Conservation (phyloP, 768 basidiomycete genomes). For the Mycena polygramma region DNA sequence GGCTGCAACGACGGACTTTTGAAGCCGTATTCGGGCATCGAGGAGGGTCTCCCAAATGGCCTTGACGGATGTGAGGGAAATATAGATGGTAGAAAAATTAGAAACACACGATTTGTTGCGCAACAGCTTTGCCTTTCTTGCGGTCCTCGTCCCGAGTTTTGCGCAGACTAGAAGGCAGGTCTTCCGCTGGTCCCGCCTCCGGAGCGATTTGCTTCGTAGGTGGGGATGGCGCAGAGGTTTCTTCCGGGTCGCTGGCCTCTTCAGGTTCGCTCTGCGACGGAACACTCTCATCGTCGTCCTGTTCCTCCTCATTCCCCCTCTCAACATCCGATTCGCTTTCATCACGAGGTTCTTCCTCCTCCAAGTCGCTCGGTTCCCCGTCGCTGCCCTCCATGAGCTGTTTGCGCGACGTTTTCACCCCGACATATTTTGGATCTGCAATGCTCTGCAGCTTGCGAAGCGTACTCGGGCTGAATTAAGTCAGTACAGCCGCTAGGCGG, state of each 20-base stretch:
- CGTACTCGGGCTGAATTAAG: slow-evolving; percentile 68
- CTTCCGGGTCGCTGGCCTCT: slow-evolving; percentile 36
- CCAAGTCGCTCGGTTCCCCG: slow-evolving; percentile 43
- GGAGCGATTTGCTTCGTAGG: slow-evolving; percentile 19
- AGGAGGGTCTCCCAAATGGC: slow-evolving; percentile 88
- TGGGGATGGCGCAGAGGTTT: slow-evolving; percentile 24
- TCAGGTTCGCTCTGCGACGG: slow-evolving; percentile 38
- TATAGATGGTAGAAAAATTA: slow-evolving; percentile 1
- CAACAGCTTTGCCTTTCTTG: slow-evolving; percentile 87
- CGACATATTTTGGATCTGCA: slow-evolving; percentile 85
- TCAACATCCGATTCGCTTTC: slow-evolving; percentile 30
- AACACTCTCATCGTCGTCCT: slow-evolving; percentile 32
- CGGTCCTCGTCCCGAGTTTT: slow-evolving; percentile 77
- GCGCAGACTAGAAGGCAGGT: slow-evolving; percentile 66
- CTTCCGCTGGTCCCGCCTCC: slow-evolving; percentile 46
- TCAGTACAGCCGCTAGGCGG: not conserved
- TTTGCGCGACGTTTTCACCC: slow-evolving; percentile 72
- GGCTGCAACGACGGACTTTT: slow-evolving; percentile 78
- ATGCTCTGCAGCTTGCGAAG: slow-evolving; percentile 75
- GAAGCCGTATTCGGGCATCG: slow-evolving; percentile 92
- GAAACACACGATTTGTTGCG: slow-evolving; percentile 81
- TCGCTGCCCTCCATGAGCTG: slow-evolving; percentile 63
- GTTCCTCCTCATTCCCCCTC: slow-evolving; percentile 30
- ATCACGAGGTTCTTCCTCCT: slow-evolving; percentile 42
- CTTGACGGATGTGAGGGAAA: slow-evolving; percentile 55